These are phyloP conservation scores for Agastache rugosa DNA, from an alignment of 257 asterid species.

Conservation along the genomic window DNA sequence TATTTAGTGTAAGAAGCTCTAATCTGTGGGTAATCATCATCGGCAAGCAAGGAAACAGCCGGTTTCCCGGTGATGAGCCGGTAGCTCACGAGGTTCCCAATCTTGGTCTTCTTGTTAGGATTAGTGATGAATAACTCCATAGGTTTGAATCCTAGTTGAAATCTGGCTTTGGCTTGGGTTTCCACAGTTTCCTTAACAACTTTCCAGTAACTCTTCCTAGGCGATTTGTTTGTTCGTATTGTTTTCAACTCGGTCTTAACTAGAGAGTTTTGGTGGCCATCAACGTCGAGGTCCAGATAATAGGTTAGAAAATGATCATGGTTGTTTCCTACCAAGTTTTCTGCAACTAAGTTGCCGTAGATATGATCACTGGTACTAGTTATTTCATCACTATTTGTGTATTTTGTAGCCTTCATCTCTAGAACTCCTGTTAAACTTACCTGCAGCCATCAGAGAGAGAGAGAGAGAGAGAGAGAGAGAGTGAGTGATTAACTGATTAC, in stretches of 20 bases:
- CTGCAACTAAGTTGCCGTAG: slow-evolving; percentile 64
- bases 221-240: slow-evolving; percentile 40
- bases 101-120: slow-evolving; percentile 58
- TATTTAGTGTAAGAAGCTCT: slow-evolving; percentile 71
- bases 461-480: not conserved
- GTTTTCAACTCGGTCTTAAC: slow-evolving; percentile 55
- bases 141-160: slow-evolving; percentile 45
- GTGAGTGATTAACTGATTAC: not conserved
- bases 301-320: slow-evolving; percentile 73
- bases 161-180: slow-evolving; percentile 54
- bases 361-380: slow-evolving; percentile 8
- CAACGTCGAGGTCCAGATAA: slow-evolving; percentile 75
- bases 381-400: slow-evolving; percentile 38
- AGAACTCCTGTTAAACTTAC: slow-evolving; percentile 61
- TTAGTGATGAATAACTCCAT: slow-evolving; percentile 58
- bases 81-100: slow-evolving; percentile 67
- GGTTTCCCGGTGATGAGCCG: slow-evolving; percentile 58
- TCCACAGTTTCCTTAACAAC: slow-evolving; percentile 53
- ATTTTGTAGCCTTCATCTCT: slow-evolving; percentile 61
- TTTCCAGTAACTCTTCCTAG: slow-evolving; percentile 74
- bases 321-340: slow-evolving; percentile 56
- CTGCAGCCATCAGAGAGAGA: slow-evolving; percentile 37
- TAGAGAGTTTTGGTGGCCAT: slow-evolving; percentile 57
- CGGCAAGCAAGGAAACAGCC: slow-evolving; percentile 47
- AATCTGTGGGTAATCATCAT: slow-evolving; percentile 64